Percentiles rank a stretch among this genome's conserved stretches.
These are phyloP conservation scores for Neofusicoccum parvum DNA, from an alignment of 2,329 filamentous ascomycete species.

Conservation along the genomic window DNA sequence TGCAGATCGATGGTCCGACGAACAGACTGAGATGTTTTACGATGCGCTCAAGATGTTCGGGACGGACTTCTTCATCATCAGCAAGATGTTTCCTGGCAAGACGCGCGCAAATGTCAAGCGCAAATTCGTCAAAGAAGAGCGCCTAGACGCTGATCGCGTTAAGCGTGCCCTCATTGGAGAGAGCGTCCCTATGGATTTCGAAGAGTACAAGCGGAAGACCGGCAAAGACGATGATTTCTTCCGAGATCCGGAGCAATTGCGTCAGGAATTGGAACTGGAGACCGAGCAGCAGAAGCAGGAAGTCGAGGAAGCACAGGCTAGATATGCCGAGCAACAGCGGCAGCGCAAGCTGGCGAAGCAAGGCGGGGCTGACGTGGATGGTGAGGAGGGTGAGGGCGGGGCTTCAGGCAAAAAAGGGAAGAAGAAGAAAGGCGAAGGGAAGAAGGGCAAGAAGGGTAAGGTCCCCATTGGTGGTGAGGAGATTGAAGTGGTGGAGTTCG, in stretches of 20 bases:
- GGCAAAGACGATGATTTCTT: constrained; percentile 41
- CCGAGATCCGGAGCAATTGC: constrained; percentile 39
- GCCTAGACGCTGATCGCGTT: constrained; percentile 64
- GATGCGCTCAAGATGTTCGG: constrained; percentile 74
- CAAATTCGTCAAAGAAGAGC: constrained; percentile 81
- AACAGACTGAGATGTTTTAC: constrained; percentile 75
- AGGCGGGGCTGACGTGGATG: constrained; percentile 9
- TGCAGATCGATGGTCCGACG: constrained; percentile 61
- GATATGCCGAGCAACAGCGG: constrained; percentile 40
- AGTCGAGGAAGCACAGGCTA: constrained; percentile 39
- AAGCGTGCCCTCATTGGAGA: constrained; percentile 60
- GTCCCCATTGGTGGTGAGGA: constrained; percentile 23
- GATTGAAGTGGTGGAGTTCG: constrained; percentile 23
- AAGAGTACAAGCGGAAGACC: constrained; percentile 42
- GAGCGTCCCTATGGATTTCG: constrained; percentile 43
- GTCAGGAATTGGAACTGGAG: constrained; percentile 32
- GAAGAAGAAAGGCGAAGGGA: constrained; percentile 30
- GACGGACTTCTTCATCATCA: constrained; percentile 81
- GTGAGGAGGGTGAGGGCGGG: constrained; percentile 17
- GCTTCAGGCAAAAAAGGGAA: constrained; percentile 24
- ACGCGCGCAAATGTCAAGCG: constrained; percentile 75
- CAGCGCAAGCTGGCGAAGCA: constrained; percentile 33
- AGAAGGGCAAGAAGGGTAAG: constrained; percentile 24
- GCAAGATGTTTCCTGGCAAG: constrained; percentile 71
- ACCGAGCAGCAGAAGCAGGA: constrained; percentile 33